These are phyloP conservation scores for Knoxia roxburghii DNA, from an alignment of 257 asterid species.

Conservation along the genomic window DNA sequence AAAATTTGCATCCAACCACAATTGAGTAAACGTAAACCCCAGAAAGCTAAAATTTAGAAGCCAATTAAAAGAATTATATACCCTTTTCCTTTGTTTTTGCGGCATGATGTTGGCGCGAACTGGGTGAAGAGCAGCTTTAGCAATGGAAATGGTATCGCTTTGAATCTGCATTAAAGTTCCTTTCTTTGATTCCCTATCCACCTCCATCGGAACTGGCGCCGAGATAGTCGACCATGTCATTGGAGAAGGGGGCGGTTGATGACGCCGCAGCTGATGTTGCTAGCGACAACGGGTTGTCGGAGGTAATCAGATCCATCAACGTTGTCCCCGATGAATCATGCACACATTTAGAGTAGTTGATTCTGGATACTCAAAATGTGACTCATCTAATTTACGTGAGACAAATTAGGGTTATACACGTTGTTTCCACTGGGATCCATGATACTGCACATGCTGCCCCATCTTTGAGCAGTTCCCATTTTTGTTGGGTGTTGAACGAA, in stretches of 20 bases:
- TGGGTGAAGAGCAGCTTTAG: conserved; percentile 65
- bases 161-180: conserved; percentile 97
- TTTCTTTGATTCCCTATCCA: conserved; percentile 81
- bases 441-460: too few relatives aligned
- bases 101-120: conserved; percentile 69
- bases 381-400: too few relatives aligned
- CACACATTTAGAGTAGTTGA: conserved; percentile 17
- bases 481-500: too few relatives aligned
- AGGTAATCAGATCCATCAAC: conserved; percentile 96
- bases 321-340: conserved; percentile 90
- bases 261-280: conserved; percentile 21
- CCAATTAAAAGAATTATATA: conserved; percentile 5
- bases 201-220: conserved; percentile 49
- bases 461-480: too few relatives aligned
- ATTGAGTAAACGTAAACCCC: neutral
- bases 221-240: conserved; percentile 33
- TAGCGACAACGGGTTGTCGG: conserved; percentile 60
- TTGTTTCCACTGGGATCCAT: too few relatives aligned
- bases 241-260: conserved; percentile 37
- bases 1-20: conserved; percentile 1
- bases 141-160: conserved; percentile 89
- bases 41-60: neutral
- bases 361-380: too few relatives aligned
- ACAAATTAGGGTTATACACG: too few relatives aligned
- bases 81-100: conserved; percentile 80